Evolutionary conservation across 371 early-diverging fungal species (phyloP).

Genomic region (Mortierella sp.): DNA sequence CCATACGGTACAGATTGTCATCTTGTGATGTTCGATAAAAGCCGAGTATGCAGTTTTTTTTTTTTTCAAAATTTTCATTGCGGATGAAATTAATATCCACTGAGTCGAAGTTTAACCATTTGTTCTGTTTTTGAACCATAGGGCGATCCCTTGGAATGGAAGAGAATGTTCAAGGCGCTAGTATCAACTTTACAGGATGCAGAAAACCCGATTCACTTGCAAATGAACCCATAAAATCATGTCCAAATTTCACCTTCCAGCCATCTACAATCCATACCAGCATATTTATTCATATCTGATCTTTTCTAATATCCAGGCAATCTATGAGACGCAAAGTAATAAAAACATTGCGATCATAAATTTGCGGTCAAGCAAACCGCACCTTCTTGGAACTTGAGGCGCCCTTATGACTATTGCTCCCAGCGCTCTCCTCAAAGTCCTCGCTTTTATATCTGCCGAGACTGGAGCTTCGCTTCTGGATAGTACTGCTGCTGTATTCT

Average conservation of each 20-base stretch:
- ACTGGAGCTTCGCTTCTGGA: slow-evolving; percentile 10
- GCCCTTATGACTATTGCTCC: not conserved
- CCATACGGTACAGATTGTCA: slow-evolving; percentile 52
- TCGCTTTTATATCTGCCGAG: not conserved
- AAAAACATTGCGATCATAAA: not conserved
- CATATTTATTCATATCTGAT: no score
- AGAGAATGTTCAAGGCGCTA: slow-evolving; percentile 61
- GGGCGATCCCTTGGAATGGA: slow-evolving; percentile 67
- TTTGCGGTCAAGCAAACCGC: not conserved
- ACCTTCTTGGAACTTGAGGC: slow-evolving; percentile 2
- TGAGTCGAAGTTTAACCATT: not conserved
- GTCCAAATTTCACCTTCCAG: no score
- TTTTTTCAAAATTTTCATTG: not conserved
- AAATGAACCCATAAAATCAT: slow-evolving; percentile 50
- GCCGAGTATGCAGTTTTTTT: slow-evolving; percentile 37
- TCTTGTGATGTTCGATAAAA: slow-evolving; percentile 67
- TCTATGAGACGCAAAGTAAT: no score
- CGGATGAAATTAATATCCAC: slow-evolving; percentile 1
- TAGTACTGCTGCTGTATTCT: not conserved
- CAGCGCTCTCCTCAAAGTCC: not conserved
- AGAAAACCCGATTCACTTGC: slow-evolving; percentile 43
- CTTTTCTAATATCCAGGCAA: no score
- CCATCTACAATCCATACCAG: no score
- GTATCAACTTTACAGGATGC: slow-evolving; percentile 36
- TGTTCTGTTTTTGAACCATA: slow-evolving; percentile 17